phyloP scores from a whole-genome alignment of 2,329 filamentous ascomycete species.

The Zopfia rhizophila region DNA sequence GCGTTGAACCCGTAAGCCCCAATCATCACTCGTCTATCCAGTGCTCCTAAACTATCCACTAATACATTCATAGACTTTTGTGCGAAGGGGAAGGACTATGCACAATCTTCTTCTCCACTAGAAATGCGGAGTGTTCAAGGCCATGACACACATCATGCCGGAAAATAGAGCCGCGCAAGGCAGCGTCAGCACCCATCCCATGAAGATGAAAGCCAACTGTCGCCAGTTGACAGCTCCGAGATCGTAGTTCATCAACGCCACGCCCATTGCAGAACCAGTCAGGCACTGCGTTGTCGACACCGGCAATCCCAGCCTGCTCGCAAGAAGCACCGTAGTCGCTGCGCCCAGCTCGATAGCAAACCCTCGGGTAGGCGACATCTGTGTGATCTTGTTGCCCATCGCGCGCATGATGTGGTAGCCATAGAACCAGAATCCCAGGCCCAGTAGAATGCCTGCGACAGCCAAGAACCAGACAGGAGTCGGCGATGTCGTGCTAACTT shows the following conservation, averaged over 20 bases:
- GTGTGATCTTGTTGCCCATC: constrained; percentile 69
- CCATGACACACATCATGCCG: constrained; percentile 54
- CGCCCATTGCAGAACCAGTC: constrained; percentile 35
- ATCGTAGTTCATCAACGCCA: constrained; percentile 43
- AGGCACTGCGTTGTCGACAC: constrained; percentile 72
- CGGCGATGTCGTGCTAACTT: constrained; percentile 56
- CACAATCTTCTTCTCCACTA: too few relatives aligned
- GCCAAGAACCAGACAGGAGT: constrained; percentile 71
- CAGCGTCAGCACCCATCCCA: constrained; percentile 55
- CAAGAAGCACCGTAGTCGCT: constrained; percentile 71
- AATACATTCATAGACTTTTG: too few relatives aligned
- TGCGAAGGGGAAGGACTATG: too few relatives aligned
- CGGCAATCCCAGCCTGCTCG: constrained; percentile 69
- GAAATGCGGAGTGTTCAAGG: constrained; percentile 55
- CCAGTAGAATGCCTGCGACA: constrained; percentile 63
- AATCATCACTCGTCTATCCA: too few relatives aligned
- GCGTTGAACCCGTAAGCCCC: too few relatives aligned
- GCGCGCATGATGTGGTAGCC: constrained; percentile 72
- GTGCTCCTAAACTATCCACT: too few relatives aligned
- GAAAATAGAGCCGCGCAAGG: constrained; percentile 54
- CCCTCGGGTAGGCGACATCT: constrained; percentile 68
- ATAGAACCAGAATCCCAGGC: constrained; percentile 69
- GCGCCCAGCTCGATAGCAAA: constrained; percentile 50
- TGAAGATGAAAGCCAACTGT: constrained; percentile 54
- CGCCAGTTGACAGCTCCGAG: constrained; percentile 55